phyloP scores from a whole-genome alignment of 192 early-diverging fungal genomes.

The Diversispora eburnea region DNA sequence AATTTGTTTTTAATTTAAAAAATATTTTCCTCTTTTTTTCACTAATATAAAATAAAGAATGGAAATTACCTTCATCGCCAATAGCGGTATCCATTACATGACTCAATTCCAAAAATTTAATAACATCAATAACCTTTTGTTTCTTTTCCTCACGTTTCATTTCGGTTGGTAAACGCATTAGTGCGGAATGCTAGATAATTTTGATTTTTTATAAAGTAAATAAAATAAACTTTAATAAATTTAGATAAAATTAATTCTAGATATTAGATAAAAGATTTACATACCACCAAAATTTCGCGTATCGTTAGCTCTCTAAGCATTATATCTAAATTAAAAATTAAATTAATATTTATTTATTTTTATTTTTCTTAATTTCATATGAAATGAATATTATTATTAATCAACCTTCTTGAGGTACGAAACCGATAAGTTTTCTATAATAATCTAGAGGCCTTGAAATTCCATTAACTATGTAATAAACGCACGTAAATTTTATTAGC shows the following conservation, averaged over 20 bases:
- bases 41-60: background rate
- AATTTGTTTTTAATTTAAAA: too few relatives aligned
- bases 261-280: background rate
- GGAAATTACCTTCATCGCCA: slow-evolving; percentile 44
- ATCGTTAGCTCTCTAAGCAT: slow-evolving; percentile 65
- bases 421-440: slow-evolving; percentile 68
- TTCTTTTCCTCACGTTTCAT: slow-evolving; percentile 39
- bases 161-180: slow-evolving; percentile 57
- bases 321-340: slow-evolving; percentile 38
- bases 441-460: slow-evolving; percentile 51
- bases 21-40: too few relatives aligned
- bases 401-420: slow-evolving; percentile 62
- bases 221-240: background rate
- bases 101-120: slow-evolving; percentile 53
- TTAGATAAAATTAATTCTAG: background rate
- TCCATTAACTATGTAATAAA: slow-evolving; percentile 47
- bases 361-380: too few relatives aligned
- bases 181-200: slow-evolving; percentile 51
- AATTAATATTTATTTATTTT: background rate
- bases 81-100: slow-evolving; percentile 52
- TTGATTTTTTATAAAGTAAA: background rate
- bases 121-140: slow-evolving; percentile 53
- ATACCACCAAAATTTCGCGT: slow-evolving; percentile 50
- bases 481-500: background rate
- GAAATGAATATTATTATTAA: background rate